Base-by-base conservation (phyloP, 768 basidiomycete species). In the Lactarius pseudohatsudake region DNA sequence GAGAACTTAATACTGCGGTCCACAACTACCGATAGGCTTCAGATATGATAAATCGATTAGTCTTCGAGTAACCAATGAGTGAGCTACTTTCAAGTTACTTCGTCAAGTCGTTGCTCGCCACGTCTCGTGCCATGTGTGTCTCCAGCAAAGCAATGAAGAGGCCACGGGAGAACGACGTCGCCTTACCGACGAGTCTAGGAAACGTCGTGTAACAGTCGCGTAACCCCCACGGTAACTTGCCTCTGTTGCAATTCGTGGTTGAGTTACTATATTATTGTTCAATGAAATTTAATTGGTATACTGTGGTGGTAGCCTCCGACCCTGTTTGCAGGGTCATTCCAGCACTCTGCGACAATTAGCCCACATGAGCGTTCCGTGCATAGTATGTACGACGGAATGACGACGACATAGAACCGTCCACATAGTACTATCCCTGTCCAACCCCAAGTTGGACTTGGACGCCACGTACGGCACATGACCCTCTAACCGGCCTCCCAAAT, bases 401-500 rank as follows among this genome's bases (percentile, higher is more conserved):
- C 10, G 15, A 40, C 15, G 38, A 40, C 38, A 11, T 40, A 40
- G 15, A 40, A 40, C 38, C 38, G 15, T 40, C 22, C 50, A 6
- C 18, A 26, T 18, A 41, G 40, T n/a, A 22, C 47, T 26, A 50
- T 22, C 47, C 50, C 28, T 32, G 34, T 41, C 53, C 55, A 40
- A 45, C 43, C 11, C 4, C 40, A 47, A 41, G 40, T 40, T 34
- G 40, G 34, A 45, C 57, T 40, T 34, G 40, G 34, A 45, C 57
- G 7, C 20, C 13, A 50, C 32, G 32, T 45, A 20, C 3, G 18
- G n/a, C 16, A 28, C 34, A 54, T 13, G 34, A n/a, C 3, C 40
- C 28, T 18, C 30, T 66, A 66, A 57, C 47, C 41, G 16, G 60
- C 38, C 53, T 92, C 89, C 86, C 89, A 92, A 70, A 92, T 75